Conservation (phyloP, 768 basidiomycete genomes). For the Lentinula sp. region DNA sequence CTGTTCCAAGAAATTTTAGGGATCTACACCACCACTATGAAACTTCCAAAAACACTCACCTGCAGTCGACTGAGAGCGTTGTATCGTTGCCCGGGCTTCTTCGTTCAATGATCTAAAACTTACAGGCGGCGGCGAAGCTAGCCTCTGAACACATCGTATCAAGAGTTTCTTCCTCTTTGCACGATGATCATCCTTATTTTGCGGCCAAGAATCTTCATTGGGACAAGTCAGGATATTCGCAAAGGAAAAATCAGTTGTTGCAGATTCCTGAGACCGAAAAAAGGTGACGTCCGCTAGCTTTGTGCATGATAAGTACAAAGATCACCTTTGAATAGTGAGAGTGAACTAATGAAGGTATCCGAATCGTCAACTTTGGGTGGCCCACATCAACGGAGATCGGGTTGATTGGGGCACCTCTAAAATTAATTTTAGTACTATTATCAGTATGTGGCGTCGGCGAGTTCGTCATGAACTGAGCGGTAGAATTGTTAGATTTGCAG, state of each 20-base stretch:
- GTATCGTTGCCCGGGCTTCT: not conserved
- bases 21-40: not conserved
- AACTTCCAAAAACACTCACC: not conserved
- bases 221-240: not conserved
- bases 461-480: too few species aligned
- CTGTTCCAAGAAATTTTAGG: not conserved
- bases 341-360: not conserved
- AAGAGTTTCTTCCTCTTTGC: not conserved
- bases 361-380: not conserved
- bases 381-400: not conserved
- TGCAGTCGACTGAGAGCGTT: not conserved
- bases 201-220: not conserved
- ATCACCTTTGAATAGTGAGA: not conserved
- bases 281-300: not conserved
- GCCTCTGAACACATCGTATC: not conserved
- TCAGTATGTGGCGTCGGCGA: too few species aligned
- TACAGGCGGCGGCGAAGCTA: not conserved
- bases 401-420: too few species aligned
- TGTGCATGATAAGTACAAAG: not conserved
- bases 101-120: not conserved
- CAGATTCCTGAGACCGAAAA: not conserved
- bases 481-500: too few species aligned
- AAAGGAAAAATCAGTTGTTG: not conserved
- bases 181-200: not conserved
- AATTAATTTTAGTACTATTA: too few species aligned